These are phyloP conservation scores for Vicia villosa DNA, from an alignment of 306 rosid genomes.

Conservation along the genomic window DNA sequence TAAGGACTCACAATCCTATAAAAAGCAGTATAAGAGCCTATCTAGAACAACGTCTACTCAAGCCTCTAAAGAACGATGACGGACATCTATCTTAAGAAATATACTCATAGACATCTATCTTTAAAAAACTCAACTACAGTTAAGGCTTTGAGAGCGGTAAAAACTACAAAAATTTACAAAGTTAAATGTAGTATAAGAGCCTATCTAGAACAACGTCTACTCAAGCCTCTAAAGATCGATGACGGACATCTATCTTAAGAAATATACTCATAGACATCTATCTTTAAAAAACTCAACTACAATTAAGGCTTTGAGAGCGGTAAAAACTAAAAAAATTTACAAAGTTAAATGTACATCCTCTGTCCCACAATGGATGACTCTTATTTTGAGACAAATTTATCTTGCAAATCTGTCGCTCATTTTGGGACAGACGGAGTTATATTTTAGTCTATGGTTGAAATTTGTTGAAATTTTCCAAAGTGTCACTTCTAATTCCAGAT, in stretches of 20 bases:
- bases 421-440: background rate
- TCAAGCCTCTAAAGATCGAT: constrained; percentile 30
- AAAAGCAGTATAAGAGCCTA: constrained; percentile 5
- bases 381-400: background rate
- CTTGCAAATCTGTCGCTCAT: background rate
- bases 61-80: constrained; percentile 23
- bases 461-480: background rate
- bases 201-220: constrained; percentile 3
- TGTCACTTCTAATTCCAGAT: background rate
- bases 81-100: constrained; percentile 25
- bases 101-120: constrained; percentile 5
- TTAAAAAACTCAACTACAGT: background rate
- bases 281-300: constrained; percentile 4
- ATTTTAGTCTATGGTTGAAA: background rate
- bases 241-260: constrained; percentile 21
- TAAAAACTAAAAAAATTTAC: constrained; percentile 4
- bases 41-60: constrained; percentile 14
- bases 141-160: background rate
- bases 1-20: background rate
- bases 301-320: background rate
- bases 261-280: background rate
- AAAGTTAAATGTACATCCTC: background rate
- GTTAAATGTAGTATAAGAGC: constrained; percentile 7
- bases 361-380: background rate
- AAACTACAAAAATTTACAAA: constrained; percentile 2